Percentiles rank a stretch among this genome's conserved stretches.
phyloP scores from a whole-genome alignment of 2,329 filamentous ascomycete species.

The Fusarium lateritium region DNA sequence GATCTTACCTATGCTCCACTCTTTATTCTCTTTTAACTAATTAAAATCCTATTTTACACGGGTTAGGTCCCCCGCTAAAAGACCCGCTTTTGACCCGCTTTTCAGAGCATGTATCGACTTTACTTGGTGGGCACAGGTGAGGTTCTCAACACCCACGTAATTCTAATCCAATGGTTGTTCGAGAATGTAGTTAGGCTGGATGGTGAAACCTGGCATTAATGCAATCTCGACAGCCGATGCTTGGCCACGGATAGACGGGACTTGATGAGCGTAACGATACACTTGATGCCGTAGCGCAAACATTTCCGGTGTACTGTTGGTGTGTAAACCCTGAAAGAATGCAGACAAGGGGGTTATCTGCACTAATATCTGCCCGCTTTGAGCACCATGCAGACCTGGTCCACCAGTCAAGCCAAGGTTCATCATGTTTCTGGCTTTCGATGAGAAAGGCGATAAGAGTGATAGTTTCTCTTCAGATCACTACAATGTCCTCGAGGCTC shows the following conservation, averaged over 20 bases:
- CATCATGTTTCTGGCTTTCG: background rate
- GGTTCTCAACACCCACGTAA: too few species aligned
- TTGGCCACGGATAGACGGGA: constrained; percentile 19
- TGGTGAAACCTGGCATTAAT: constrained; percentile 34
- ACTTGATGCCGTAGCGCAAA: background rate
- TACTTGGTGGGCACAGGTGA: too few species aligned
- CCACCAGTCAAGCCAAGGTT: constrained; percentile 30
- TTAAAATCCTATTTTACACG: too few species aligned
- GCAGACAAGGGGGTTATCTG: constrained; percentile 41
- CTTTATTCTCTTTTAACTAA: too few species aligned
- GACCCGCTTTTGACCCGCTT: too few species aligned
- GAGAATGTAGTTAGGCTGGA: constrained; percentile 3
- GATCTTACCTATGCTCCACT: too few species aligned
- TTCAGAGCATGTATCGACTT: too few species aligned
- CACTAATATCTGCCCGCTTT: constrained; percentile 43
- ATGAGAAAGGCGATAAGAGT: too few species aligned
- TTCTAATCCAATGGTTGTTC: constrained; percentile 17
- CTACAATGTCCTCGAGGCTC: too few species aligned
- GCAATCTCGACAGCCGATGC: constrained; percentile 16
- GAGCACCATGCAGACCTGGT: constrained; percentile 45
- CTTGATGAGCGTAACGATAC: constrained; percentile 6
- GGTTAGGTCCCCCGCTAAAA: too few species aligned
- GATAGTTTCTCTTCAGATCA: too few species aligned
- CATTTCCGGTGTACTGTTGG: constrained; percentile 11
- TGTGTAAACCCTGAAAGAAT: constrained; percentile 44